A percentile compares a stretch with the other conserved stretches of the same genome.
phyloP scores from a whole-genome alignment of 176 grass and related monocot species.

The Typha latifolia region DNA sequence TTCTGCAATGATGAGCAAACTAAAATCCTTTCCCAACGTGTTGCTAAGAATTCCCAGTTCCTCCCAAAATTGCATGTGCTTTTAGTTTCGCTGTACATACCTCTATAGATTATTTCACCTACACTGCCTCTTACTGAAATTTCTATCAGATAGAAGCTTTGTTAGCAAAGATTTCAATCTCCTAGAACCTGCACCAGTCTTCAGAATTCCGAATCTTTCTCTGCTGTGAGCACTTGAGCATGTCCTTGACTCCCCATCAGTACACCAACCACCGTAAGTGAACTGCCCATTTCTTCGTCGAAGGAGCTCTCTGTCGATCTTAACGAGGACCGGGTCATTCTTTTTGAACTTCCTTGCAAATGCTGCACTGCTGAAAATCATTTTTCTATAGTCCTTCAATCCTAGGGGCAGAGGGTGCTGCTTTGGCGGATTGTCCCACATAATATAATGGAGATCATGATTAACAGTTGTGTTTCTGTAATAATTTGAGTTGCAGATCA shows the following conservation, averaged over 20 bases:
- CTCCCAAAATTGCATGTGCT: not conserved
- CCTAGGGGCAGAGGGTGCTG: slow-evolving; percentile 82
- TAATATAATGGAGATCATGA: slow-evolving; percentile 75
- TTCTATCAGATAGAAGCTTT: slow-evolving; percentile 33
- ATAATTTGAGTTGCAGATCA: slow-evolving; percentile 71
- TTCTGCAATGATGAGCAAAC: not conserved
- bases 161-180: slow-evolving; percentile 53
- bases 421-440: slow-evolving; percentile 86
- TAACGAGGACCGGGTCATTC: slow-evolving; percentile 59
- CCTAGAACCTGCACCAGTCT: slow-evolving; percentile 61
- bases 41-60: not conserved
- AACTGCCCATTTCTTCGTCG: slow-evolving; percentile 35
- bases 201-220: slow-evolving; percentile 28
- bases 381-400: slow-evolving; percentile 56
- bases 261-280: slow-evolving; percentile 79
- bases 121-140: slow-evolving; percentile 58
- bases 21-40: not conserved
- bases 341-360: slow-evolving; percentile 84
- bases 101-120: slow-evolving; percentile 28
- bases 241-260: slow-evolving; percentile 17
- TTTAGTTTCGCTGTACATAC: not conserved
- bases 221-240: slow-evolving; percentile 35
- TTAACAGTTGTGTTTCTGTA: slow-evolving; percentile 67
- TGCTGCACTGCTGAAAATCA: slow-evolving; percentile 56
- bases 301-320: slow-evolving; percentile 80